phyloP scores from a whole-genome alignment of 148 eudicot species.

The Rhododendron mucronatum region DNA sequence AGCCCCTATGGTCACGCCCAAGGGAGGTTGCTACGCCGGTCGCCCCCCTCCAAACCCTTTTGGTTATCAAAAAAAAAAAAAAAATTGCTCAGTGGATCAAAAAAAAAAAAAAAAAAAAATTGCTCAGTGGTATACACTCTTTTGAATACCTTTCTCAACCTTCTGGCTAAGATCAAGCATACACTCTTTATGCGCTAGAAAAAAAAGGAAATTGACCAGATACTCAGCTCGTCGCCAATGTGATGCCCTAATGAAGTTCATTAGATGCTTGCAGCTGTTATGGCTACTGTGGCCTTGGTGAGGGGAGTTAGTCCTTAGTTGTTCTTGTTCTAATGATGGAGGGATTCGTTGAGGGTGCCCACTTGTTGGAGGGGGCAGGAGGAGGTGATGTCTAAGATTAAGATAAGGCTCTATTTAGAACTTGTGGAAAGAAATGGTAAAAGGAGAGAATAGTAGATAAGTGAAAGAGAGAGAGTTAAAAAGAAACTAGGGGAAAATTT shows the following conservation, averaged over 20 bases:
- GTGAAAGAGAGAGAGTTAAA: no score
- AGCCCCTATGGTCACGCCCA: no score
- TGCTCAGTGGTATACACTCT: neutral
- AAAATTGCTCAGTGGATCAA: neutral
- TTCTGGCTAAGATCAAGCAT: no score
- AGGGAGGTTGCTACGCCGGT: no score
- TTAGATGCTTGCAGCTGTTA: neutral
- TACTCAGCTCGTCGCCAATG: neutral
- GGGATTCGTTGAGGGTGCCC: neutral
- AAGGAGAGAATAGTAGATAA: no score
- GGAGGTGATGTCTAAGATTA: neutral
- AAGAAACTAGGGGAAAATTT: no score
- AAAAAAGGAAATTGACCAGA: neutral
- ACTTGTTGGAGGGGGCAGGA: neutral
- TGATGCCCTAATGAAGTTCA: neutral
- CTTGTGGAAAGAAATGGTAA: no score
- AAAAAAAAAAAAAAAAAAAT: no score
- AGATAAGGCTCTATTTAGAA: neutral
- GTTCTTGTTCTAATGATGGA: no score
- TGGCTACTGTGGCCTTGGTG: neutral
- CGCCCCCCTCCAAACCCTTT: no score
- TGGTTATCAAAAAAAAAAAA: no score
- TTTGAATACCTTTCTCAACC: neutral
- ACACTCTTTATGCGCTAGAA: no score
- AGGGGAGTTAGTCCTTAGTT: neutral